Evolutionary conservation across 345 rosid genomes (phyloP).

Genomic region (Arabidopsis suecica): DNA sequence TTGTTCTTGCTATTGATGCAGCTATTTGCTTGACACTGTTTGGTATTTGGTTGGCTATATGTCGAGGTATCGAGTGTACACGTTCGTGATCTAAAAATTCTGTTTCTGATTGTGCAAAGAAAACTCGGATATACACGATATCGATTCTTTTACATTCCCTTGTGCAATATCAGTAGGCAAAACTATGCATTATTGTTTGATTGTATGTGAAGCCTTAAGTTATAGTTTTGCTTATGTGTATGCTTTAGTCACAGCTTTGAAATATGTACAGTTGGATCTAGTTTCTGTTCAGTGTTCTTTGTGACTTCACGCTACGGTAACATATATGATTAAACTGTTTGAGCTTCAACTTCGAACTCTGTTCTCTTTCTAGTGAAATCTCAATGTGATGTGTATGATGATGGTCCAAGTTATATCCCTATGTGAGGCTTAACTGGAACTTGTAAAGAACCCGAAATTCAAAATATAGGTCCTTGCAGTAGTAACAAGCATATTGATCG

Average conservation of each 20-base stretch:
- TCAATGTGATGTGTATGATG: neutral
- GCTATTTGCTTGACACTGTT: conserved; percentile 71
- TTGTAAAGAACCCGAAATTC: no score
- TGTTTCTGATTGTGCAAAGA: conserved; percentile 6
- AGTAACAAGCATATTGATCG: no score
- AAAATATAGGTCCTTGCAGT: no score
- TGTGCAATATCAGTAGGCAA: conserved; percentile 12
- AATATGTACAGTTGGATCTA: conserved; percentile 1
- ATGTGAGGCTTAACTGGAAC: neutral
- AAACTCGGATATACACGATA: conserved; percentile 14
- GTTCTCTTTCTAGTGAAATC: neutral
- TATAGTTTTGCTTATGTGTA: conserved; percentile 18
- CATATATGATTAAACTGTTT: conserved; percentile 6
- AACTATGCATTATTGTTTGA: conserved; percentile 19
- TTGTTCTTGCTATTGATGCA: conserved; percentile 79
- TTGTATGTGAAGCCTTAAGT: conserved; percentile 1
- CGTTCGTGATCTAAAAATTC: conserved; percentile 36
- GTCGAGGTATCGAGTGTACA: conserved; percentile 60
- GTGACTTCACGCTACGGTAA: neutral
- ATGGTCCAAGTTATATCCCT: neutral
- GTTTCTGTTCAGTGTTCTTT: neutral
- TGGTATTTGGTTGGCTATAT: conserved; percentile 69
- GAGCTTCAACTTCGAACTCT: neutral
- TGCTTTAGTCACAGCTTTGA: conserved; percentile 24
- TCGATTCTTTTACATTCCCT: conserved; percentile 22